Evolutionary conservation across 176 grass and related monocot species (phyloP).

Genomic region (Carex kokanica): DNA sequence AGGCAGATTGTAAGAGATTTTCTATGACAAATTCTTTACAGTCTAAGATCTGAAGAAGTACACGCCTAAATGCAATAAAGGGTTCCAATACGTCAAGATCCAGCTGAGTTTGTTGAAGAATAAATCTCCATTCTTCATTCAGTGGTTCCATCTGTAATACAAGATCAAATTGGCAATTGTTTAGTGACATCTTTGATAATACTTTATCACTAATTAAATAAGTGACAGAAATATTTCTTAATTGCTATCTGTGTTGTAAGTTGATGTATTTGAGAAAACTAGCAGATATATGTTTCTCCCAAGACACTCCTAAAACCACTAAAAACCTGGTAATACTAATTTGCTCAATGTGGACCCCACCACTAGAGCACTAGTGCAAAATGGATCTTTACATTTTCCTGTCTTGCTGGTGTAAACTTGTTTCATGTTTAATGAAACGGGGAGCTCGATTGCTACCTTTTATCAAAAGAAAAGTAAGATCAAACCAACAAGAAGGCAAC

Average conservation of each 20-base stretch:
- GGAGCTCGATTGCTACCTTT: too few relatives aligned
- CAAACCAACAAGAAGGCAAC: neutral
- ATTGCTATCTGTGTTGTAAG: neutral
- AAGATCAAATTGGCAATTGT: neutral
- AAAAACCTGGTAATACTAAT: neutral
- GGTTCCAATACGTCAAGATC: slow-evolving; percentile 85
- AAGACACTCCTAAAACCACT: neutral
- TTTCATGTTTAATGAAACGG: too few relatives aligned
- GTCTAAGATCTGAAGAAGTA: slow-evolving; percentile 70
- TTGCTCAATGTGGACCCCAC: neutral
- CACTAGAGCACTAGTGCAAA: neutral
- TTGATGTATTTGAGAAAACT: slow-evolving; percentile 2
- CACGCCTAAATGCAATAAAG: slow-evolving; percentile 78
- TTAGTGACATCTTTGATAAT: neutral
- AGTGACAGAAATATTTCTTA: neutral
- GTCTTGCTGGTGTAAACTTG: too few relatives aligned
- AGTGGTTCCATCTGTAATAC: slow-evolving; percentile 54
- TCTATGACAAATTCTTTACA: slow-evolving; percentile 59
- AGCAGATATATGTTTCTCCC: neutral
- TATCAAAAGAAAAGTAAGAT: too few relatives aligned
- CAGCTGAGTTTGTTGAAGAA: slow-evolving; percentile 55
- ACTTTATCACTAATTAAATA: neutral
- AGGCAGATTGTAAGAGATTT: slow-evolving; percentile 85
- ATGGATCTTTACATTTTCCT: neutral
- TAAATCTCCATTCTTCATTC: slow-evolving; percentile 80